Percentiles rank a stretch among this genome's conserved stretches.
These are phyloP conservation scores for Lanmaoa rubissima DNA, from an alignment of 768 basidiomycete genomes.

Conservation along the genomic window DNA sequence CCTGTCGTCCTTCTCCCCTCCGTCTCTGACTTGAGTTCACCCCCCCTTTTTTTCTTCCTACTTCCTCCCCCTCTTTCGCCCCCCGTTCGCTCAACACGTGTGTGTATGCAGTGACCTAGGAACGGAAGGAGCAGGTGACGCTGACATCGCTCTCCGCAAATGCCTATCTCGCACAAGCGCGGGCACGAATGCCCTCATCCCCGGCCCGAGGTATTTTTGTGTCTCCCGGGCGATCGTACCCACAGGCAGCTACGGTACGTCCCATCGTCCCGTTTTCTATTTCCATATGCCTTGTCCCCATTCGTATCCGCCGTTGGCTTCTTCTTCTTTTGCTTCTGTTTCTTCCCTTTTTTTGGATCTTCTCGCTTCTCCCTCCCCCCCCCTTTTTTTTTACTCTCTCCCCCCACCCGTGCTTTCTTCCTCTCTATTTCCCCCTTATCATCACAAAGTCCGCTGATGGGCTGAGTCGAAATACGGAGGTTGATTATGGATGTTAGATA, in stretches of 20 bases:
- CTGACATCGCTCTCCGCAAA: conserved; percentile 56
- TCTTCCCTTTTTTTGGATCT: neutral
- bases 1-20: neutral
- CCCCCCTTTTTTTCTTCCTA: too few species aligned
- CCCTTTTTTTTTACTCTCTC: neutral
- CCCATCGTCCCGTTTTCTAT: neutral
- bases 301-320: conserved; percentile 2
- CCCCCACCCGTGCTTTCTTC: conserved; percentile 1
- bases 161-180: conserved; percentile 47
- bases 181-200: conserved; percentile 43
- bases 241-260: conserved; percentile 57
- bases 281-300: neutral
- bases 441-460: conserved; percentile 14
- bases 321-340: neutral
- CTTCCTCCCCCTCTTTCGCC: neutral
- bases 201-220: conserved; percentile 64
- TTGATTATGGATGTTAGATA: neutral
- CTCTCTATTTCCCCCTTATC: conserved; percentile 9
- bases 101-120: conserved; percentile 50
- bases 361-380: neutral
- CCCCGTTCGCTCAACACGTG: neutral
- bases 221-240: conserved; percentile 57
- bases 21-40: too few species aligned
- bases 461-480: neutral
- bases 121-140: conserved; percentile 65